Percentiles rank a stretch among this genome's conserved stretches.
Conservation (phyloP, 2,329 filamentous ascomycete species). For the Volutella citrinella region DNA sequence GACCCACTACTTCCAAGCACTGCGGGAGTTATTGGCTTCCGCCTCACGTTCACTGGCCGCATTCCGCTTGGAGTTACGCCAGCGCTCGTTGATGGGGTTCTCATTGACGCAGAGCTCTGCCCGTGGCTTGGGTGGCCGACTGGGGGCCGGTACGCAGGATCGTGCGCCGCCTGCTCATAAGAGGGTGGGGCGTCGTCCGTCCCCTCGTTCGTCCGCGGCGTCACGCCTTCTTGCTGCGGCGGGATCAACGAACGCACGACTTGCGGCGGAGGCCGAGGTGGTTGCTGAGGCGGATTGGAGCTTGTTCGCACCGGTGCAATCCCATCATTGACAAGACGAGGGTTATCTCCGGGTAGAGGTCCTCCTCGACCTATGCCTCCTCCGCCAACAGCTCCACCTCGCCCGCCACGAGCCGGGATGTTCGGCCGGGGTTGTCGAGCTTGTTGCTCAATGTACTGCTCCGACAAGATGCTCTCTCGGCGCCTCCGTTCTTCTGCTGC, state of each 20-base stretch:
- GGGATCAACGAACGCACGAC: slow-evolving; percentile 43
- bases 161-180: slow-evolving; percentile 55
- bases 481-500: slow-evolving; percentile 60
- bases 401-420: neutral
- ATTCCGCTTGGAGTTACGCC: neutral
- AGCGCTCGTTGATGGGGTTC: neutral
- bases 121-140: slow-evolving; percentile 49
- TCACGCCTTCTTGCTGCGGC: slow-evolving; percentile 35
- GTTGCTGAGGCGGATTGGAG: slow-evolving; percentile 16
- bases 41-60: no score
- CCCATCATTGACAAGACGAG: no score
- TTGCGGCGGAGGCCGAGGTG: slow-evolving; percentile 22
- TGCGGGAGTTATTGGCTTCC: slow-evolving; percentile 15
- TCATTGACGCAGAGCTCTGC: slow-evolving; percentile 28
- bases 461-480: slow-evolving; percentile 65
- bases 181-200: slow-evolving; percentile 54
- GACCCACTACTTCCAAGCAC: no score
- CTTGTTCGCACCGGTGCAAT: slow-evolving; percentile 21
- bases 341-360: no score
- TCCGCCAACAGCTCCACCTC: slow-evolving; percentile 2
- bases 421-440: slow-evolving; percentile 34
- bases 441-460: slow-evolving; percentile 68
- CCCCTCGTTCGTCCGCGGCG: slow-evolving; percentile 35
- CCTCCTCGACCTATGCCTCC: neutral
- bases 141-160: slow-evolving; percentile 50